Conservation (phyloP, 1,139 yeast genomes). For the Kodamaea arcana region DNA sequence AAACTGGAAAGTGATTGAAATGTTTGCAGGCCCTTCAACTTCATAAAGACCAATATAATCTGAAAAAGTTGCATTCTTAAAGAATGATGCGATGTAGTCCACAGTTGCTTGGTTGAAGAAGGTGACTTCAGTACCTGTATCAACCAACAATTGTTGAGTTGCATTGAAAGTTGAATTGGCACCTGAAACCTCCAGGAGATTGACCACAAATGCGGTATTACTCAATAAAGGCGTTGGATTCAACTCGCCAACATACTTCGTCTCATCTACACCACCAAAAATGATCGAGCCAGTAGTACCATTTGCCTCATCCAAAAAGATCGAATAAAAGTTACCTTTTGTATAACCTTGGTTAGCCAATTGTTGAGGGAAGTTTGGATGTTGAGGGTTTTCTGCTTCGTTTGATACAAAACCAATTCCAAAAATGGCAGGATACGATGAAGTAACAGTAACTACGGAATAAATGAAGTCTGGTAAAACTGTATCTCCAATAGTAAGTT, state of each 20-base stretch:
- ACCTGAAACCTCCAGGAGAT: no score
- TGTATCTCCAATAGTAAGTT: constrained; percentile 5
- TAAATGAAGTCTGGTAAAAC: constrained; percentile 10
- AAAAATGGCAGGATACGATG: constrained; percentile 12
- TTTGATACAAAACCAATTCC: constrained; percentile 15
- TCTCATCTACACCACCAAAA: constrained; percentile 18
- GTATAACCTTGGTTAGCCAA: constrained; percentile 17
- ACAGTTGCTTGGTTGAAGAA: no score
- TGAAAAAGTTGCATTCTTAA: no score
- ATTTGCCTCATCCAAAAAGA: constrained; percentile 14
- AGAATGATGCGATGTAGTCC: no score
- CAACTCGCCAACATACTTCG: constrained; percentile 16
- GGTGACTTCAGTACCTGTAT: no score
- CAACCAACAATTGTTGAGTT: no score
- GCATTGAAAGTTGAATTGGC: no score
- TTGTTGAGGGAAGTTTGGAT: constrained; percentile 18
- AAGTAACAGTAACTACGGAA: constrained; percentile 12
- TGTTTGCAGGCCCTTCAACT: no score
- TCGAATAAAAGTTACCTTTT: constrained; percentile 16
- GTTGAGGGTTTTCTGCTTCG: constrained; percentile 10
- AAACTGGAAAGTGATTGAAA: no score
- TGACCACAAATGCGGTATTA: constrained; percentile 7
- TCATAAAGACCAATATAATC: no score
- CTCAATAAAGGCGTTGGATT: constrained; percentile 6
- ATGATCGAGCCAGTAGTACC: constrained; percentile 15